These are phyloP conservation scores for Suhomyces panamericanus DNA, from an alignment of 1,139 yeast genomes.

Conservation along the genomic window DNA sequence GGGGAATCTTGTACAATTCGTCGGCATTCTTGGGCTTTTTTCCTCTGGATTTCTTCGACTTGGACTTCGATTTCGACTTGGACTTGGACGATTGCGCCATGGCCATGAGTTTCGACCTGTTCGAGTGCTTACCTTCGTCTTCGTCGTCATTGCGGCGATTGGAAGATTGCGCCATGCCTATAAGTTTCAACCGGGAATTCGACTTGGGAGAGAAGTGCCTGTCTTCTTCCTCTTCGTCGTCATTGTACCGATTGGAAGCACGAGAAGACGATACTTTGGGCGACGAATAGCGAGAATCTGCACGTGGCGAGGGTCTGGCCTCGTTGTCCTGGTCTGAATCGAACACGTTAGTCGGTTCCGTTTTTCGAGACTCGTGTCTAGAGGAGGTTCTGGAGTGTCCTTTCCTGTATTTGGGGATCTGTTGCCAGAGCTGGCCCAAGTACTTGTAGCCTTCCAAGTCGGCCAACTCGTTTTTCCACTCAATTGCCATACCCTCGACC, in stretches of 20 bases:
- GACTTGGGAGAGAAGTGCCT: too few species aligned
- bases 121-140: not conserved
- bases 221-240: not conserved
- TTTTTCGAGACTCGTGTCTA: not conserved
- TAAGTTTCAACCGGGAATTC: too few species aligned
- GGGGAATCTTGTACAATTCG: constrained; percentile 60
- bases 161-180: too few species aligned
- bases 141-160: not conserved
- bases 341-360: constrained; percentile 12
- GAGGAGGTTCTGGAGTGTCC: constrained; percentile 7
- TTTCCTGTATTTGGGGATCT: constrained; percentile 24
- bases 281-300: constrained; percentile 1
- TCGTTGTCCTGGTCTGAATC: constrained; percentile 11
- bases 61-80: constrained; percentile 16
- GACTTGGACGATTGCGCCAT: too few species aligned
- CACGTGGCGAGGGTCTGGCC: constrained; percentile 7
- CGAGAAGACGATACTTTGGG: constrained; percentile 27
- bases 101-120: too few species aligned
- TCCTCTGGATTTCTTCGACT: constrained; percentile 6
- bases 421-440: constrained; percentile 49
- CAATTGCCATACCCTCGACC: constrained; percentile 51
- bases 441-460: constrained; percentile 53
- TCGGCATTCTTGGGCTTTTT: constrained; percentile 46
- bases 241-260: constrained; percentile 17
- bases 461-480: constrained; percentile 61